Evolutionary conservation across 2,329 filamentous ascomycete species (phyloP).

Genomic region (Ceratocystiopsis minuta): DNA sequence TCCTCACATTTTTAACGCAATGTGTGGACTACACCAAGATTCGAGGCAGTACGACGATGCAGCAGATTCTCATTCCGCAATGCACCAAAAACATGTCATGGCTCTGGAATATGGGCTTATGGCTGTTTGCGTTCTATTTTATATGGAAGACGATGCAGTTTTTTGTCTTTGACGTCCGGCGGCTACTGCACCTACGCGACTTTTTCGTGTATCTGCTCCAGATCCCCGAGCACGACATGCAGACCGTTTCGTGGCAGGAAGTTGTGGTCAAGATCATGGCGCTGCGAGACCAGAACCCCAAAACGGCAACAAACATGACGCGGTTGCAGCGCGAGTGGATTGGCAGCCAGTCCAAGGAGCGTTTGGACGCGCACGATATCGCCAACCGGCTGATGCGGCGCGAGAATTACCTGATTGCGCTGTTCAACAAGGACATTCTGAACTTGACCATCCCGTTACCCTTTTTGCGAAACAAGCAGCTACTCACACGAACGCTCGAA

Average conservation of each 20-base stretch:
- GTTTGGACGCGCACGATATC: conserved; percentile 91
- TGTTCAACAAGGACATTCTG: conserved; percentile 93
- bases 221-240: conserved; percentile 70
- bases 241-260: conserved; percentile 87
- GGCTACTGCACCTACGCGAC: conserved; percentile 60
- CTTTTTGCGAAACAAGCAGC: conserved; percentile 57
- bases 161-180: conserved; percentile 47
- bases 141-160: conserved; percentile 63
- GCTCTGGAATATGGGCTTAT: conserved; percentile 59
- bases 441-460: conserved; percentile 75
- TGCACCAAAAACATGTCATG: conserved; percentile 63
- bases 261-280: conserved; percentile 73
- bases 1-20: conserved; percentile 68
- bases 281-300: conserved; percentile 69
- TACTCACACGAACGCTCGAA: conserved; percentile 78
- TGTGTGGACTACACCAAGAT: conserved; percentile 70
- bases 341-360: conserved; percentile 77
- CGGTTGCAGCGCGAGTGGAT: conserved; percentile 37
- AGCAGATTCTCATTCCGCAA: conserved; percentile 44
- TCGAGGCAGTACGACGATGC: conserved; percentile 40
- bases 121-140: conserved; percentile 75
- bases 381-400: conserved; percentile 91
- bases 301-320: conserved; percentile 44
- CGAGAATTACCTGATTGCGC: conserved; percentile 90
- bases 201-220: conserved; percentile 72